Percentiles rank a stretch among this genome's conserved stretches.
phyloP scores from a whole-genome alignment of 1,284 basidiomycete genomes.

The Tranzscheliella williamsii region DNA sequence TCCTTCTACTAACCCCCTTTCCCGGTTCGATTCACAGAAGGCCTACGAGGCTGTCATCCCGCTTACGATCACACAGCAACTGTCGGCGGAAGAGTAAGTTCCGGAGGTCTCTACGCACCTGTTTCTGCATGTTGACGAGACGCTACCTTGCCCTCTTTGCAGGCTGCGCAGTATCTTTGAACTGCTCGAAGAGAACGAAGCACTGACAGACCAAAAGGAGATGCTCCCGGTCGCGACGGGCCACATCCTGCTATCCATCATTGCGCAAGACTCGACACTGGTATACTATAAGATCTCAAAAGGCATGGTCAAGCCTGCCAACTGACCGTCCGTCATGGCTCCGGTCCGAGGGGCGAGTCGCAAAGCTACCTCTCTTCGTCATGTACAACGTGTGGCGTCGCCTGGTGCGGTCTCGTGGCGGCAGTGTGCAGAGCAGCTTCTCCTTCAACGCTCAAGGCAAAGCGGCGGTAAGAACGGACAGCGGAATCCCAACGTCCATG shows the following conservation, averaged over 20 bases:
- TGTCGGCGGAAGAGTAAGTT: constrained; percentile 17
- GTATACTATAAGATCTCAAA: constrained; percentile 56
- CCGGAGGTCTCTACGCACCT: no score
- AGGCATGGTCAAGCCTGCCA: constrained; percentile 57
- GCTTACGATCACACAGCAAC: constrained; percentile 22
- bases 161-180: constrained; percentile 31
- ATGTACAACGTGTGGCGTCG: no score
- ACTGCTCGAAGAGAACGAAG: constrained; percentile 9
- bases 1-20: background rate
- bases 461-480: no score
- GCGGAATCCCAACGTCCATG: no score
- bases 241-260: constrained; percentile 51
- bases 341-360: no score
- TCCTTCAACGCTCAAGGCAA: no score
- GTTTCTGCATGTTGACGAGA: no score
- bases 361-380: no score
- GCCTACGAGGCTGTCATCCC: constrained; percentile 26
- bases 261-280: constrained; percentile 52
- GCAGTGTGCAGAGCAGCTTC: no score
- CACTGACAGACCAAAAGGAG: background rate
- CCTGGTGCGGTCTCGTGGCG: no score
- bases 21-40: constrained; percentile 3
- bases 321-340: no score
- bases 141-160: background rate
- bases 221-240: constrained; percentile 10